Evolutionary conservation across 1,284 basidiomycete species (phyloP), one percentile per base, ranked within the genome.

Genomic region (Cystobasidiaceae sp.): DNA sequence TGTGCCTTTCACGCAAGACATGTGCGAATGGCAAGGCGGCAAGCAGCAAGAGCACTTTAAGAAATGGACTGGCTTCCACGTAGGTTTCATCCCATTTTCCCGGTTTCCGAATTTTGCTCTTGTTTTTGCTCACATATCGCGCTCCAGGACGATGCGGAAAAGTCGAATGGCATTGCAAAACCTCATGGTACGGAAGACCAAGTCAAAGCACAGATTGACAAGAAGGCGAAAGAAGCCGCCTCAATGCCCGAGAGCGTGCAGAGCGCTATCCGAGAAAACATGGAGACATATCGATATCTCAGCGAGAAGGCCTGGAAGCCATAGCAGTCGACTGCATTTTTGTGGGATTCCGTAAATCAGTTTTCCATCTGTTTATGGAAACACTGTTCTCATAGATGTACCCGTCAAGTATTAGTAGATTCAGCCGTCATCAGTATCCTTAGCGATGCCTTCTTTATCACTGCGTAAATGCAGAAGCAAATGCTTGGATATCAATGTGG

Each of bases 11-110:
- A 52, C 45, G 2, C 43, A 61, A 28, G 51, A 57, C 7, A 74
- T 74, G 72, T 64, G 71, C 32, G 66, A 71, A 30, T 74, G 72
- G 72, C 60, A 67, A 28, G 68, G 70, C 8, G 71, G 69, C 27
- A 39, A 33, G 19, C 54, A 50, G 39, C 63, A 69, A 46, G 67
- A 70, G 37, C 72, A 74, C 32, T 72, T 74, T 50, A 49, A 56
- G 41, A 67, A 67, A 41, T 67, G 66, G 66, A 39, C 28, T 27
- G 66, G 66, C 13, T 67, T 54, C 39, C 66, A 67, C 41, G 58
- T 59, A 30, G 2, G 39, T 39, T 13, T 9, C 32, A 9, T 45
- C 3, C 5, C 33, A n/a, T 17, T 17, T 46, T 17, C n/a, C 39
- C 39, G 19, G 17, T 25, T 28, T 33, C 43, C 37, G 44, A 7